Evolutionary conservation across 345 rosid genomes (phyloP), one percentile per base, ranked within the genome.

Genomic region (Eucalyptus microcorys): DNA sequence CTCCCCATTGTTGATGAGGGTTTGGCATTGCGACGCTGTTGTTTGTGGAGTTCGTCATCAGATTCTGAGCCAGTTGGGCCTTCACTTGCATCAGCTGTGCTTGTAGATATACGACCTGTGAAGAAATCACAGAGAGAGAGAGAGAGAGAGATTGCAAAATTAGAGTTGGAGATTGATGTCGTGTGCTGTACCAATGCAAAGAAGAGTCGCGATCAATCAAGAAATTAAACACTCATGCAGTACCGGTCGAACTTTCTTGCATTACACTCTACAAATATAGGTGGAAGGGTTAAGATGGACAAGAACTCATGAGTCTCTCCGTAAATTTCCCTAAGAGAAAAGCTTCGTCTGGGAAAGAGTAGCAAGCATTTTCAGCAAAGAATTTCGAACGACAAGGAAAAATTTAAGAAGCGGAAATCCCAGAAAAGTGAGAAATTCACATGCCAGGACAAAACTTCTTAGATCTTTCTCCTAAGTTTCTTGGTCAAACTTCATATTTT

Each of bases 11-110:
- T 61, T 90, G 90, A 55, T 91, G 90, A 24, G 86, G 47, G 83
- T 76, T 76, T 37, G 42, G 83, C 47, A 11, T 76, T 37, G 42
- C 27, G 14, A 10, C 27, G 47, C 13, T 76, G 83, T 76, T 22
- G 87, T 30, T 90, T 21, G 90, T 76, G 85, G 94, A 83, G 84
- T 91, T 92, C 88, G 88, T 88, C 86, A 91, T 89, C 90, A 91
- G 92, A 61, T 94, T 94, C 68, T 94, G 95, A 49, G 94, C 96
- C 50, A 97, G 88, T 53, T 94, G 98, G 87, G 97, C 94, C 92
- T 95, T 97, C 91, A 92, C 93, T 94, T 96, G 98, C 96, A 95
- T 94, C 93, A 98, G 79, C 90, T 98, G 99, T 24, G 97, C 95
- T 93, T 98, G 99, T 89, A 98, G 92, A 88, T 85, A 93, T 66